Evolutionary conservation across 78 protist species (phyloP), one percentile per base, ranked within the genome.

Genomic region (Monocercomonoides exilis): DNA sequence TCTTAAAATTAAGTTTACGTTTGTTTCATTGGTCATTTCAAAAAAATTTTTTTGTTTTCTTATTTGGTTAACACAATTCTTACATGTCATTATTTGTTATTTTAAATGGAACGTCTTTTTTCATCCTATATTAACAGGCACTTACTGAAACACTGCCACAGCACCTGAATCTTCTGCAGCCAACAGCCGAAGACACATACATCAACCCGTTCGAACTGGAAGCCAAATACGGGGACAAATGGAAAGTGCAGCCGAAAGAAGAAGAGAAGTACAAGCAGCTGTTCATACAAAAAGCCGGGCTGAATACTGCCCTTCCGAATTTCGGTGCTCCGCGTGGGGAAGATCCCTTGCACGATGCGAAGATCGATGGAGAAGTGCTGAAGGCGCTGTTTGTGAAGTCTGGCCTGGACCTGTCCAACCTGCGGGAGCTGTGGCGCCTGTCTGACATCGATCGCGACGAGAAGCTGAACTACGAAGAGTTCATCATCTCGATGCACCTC

Each of bases 401-500:
- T 3, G 41, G 41, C 41, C 82, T 89, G 34, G 34, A 4, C 41
- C 11, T 1, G 2, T 41, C 0, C 1, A 1, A n/a, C 11, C 86
- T 89, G 33, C 1, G 44, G 2, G 35, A 1, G 36, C 63, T 89
- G 45, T 89, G 91, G 91, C 2, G 0, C 41, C 80, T 46, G 5
- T 0, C 35, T 1, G 90, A 81, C 84, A 2, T 84, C 54, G 80
- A 85, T 36, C 0, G 33, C n/a, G 95, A 91, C 77, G 93, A 92
- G 54, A 33, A 38, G 5, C 89, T 93, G 45, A 91, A 88, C 90
- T 36, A 3, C 6, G 91, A 89, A 35, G 93, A 91, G 64, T 92
- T 92, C 46, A 46, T 81, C n/a, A 85, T 92, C 0, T 88, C 92
- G 1, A 86, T 92, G 91, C 84, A 90, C 54, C 84, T 90, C 38